Percentiles rank a stretch among this genome's conserved stretches.
Conservation (phyloP, 2,329 filamentous ascomycete genomes). For the Cercospora zeina region DNA sequence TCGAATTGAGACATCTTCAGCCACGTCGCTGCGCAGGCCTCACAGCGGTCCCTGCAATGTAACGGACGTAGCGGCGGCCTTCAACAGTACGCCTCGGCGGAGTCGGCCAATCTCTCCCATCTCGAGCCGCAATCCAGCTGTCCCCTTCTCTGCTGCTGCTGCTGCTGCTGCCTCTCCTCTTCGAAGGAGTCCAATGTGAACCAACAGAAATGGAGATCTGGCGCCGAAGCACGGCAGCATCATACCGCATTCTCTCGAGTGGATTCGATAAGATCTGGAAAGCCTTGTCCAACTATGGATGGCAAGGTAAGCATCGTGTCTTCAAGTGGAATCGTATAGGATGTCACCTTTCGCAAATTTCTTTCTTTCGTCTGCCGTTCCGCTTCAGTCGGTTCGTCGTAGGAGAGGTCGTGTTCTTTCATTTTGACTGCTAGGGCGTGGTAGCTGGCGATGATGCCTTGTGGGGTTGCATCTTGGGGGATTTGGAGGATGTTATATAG, state of each 20-base stretch:
- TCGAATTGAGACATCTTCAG: background rate
- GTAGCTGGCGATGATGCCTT: constrained; percentile 4
- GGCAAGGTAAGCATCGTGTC: background rate
- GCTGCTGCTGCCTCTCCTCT: no score
- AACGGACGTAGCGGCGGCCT: background rate
- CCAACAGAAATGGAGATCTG: background rate
- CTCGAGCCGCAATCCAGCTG: constrained; percentile 19
- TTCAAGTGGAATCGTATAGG: background rate
- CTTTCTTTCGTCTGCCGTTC: constrained; percentile 5
- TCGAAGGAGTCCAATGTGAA: background rate
- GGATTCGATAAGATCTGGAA: background rate
- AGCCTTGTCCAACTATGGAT: background rate
- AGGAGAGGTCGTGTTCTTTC: background rate
- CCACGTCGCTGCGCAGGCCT: background rate
- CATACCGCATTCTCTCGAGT: background rate
- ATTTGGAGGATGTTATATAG: constrained; percentile 13
- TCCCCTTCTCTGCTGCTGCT: constrained; percentile 9
- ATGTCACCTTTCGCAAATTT: background rate
- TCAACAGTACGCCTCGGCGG: constrained; percentile 12
- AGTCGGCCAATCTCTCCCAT: constrained; percentile 18
- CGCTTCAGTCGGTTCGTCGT: constrained; percentile 14
- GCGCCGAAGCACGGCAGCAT: background rate
- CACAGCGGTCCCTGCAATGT: background rate
- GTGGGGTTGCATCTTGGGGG: constrained; percentile 11
- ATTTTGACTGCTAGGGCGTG: background rate